A percentile compares a stretch with the other conserved stretches of the same genome.
phyloP scores from a whole-genome alignment of 371 early-diverging fungal species.

The Mucor circinelloides region DNA sequence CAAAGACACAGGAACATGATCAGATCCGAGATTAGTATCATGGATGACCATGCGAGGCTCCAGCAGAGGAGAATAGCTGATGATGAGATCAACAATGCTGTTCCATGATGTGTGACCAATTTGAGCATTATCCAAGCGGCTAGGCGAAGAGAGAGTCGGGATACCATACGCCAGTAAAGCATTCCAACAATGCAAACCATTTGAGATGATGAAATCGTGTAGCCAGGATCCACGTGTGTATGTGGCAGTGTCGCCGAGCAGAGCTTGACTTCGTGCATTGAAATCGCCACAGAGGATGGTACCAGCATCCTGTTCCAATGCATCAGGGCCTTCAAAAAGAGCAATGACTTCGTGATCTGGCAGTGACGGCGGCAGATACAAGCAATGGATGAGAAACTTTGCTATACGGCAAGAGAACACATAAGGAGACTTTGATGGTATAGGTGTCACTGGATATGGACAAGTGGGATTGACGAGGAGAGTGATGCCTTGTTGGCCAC shows the following conservation, averaged over 20 bases:
- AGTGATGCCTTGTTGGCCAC: too few relatives aligned
- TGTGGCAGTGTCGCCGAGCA: slow-evolving; percentile 7
- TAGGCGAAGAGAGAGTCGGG: neutral
- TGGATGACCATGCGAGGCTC: neutral
- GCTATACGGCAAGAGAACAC: slow-evolving; percentile 5
- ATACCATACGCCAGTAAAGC: neutral
- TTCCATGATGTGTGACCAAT: neutral
- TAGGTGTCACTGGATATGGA: neutral
- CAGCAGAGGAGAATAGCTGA: neutral
- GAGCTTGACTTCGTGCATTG: slow-evolving; percentile 3
- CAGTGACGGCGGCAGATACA: slow-evolving; percentile 7
- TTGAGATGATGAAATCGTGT: neutral
- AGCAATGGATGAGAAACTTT: slow-evolving; percentile 1
- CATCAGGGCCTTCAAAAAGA: neutral
- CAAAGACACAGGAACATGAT: neutral
- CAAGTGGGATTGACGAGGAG: neutral
- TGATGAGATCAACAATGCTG: slow-evolving; percentile 4
- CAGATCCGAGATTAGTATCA: slow-evolving; percentile 1
- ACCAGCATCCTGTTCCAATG: too few relatives aligned
- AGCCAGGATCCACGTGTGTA: slow-evolving; percentile 6
- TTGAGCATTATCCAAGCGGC: too few relatives aligned
- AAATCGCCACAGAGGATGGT: too few relatives aligned
- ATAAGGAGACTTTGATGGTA: neutral
- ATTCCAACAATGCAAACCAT: slow-evolving; percentile 7
- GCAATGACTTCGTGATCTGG: neutral